These are phyloP conservation scores for Sonneratia caseolaris DNA, from an alignment of 345 rosid species.

Conservation along the genomic window DNA sequence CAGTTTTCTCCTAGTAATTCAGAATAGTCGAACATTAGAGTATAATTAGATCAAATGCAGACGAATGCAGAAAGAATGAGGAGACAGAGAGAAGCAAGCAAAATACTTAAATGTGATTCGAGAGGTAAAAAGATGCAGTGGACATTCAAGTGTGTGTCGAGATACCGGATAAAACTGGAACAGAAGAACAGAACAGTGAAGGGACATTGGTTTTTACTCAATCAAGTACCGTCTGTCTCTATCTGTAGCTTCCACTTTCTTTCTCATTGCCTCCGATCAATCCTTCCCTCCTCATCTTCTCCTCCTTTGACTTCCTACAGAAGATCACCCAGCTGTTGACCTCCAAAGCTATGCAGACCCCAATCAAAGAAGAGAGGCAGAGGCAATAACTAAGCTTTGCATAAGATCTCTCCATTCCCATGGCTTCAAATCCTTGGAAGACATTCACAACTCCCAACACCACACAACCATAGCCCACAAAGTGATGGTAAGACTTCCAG, in stretches of 20 bases:
- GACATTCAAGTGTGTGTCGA: not conserved
- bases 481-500: constrained; percentile 97
- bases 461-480: constrained; percentile 83
- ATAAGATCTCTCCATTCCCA: constrained; percentile 64
- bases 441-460: constrained; percentile 94
- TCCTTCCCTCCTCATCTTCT: constrained; percentile 79
- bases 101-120: not conserved
- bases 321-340: constrained; percentile 92
- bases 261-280: constrained; percentile 39
- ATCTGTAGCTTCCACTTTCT: constrained; percentile 23
- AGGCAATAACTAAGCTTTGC: constrained; percentile 66
- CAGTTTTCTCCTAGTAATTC: not conserved
- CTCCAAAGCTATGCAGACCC: constrained; percentile 77
- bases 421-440: constrained; percentile 84
- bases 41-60: not conserved
- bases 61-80: no score
- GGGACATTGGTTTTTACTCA: not conserved
- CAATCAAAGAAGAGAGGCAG: constrained; percentile 61
- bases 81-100: no score
- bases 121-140: not conserved
- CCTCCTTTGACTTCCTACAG: constrained; percentile 88
- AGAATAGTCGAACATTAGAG: not conserved
- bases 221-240: not conserved
- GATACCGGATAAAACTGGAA: no score
- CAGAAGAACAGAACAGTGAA: no score